Conservation (phyloP, 1,139 yeast genomes). For the Suhomyces bribrorum region DNA sequence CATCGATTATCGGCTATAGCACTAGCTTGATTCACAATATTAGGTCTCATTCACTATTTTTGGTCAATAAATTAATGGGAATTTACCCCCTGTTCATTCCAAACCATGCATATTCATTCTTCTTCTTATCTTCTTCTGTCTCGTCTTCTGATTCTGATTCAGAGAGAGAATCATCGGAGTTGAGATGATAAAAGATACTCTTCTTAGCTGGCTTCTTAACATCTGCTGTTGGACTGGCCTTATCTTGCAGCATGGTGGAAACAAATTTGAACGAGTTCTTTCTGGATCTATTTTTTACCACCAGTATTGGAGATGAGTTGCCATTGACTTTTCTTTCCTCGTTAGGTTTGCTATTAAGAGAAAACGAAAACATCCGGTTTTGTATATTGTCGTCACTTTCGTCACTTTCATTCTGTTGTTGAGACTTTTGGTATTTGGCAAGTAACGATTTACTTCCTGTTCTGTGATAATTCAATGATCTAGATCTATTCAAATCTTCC, state of each 20-base stretch:
- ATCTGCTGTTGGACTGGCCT: neutral
- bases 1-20: too few relatives aligned
- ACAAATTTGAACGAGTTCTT: constrained; percentile 36
- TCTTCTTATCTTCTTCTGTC: constrained; percentile 12
- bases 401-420: constrained; percentile 16
- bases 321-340: constrained; percentile 6
- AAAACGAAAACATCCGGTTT: constrained; percentile 27
- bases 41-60: too few relatives aligned
- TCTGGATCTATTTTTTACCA: constrained; percentile 20
- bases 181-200: constrained; percentile 39
- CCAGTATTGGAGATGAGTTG: constrained; percentile 12
- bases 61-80: too few relatives aligned
- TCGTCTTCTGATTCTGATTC: constrained; percentile 17
- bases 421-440: constrained; percentile 30
- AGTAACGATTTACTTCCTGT: constrained; percentile 25
- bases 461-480: constrained; percentile 33
- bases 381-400: constrained; percentile 18
- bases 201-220: constrained; percentile 15
- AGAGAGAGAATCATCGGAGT: constrained; percentile 24
- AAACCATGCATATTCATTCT: constrained; percentile 36
- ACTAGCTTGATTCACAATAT: too few relatives aligned
- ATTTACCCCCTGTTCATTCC: constrained; percentile 31
- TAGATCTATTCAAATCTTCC: constrained; percentile 25
- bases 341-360: constrained; percentile 18
- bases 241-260: constrained; percentile 24